Conservation (phyloP, 306 rosid genomes). For the Casuarina equisetifolia region DNA sequence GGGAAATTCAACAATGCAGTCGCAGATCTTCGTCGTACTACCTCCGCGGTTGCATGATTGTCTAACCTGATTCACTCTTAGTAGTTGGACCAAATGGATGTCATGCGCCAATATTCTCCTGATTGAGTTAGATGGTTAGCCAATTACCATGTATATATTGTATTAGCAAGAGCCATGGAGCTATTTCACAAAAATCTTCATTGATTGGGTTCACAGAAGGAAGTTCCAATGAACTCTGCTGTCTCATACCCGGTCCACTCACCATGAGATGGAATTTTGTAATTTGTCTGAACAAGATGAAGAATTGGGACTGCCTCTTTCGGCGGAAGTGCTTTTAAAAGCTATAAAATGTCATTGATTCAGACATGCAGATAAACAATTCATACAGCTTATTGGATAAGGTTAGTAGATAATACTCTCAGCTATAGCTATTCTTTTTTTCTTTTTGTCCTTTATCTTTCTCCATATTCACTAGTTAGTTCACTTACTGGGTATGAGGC, state of each 20-base stretch:
- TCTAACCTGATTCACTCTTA: conserved; percentile 5
- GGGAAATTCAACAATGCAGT: conserved; percentile 69
- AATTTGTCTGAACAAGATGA: conserved; percentile 30
- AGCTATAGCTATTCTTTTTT: conserved; percentile 37
- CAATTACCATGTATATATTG: conserved; percentile 43
- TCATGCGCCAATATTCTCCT: conserved; percentile 10
- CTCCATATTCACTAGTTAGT: conserved; percentile 24
- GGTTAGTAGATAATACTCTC: conserved; percentile 49
- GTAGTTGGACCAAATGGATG: conserved; percentile 23
- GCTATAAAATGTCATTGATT: conserved; percentile 23
- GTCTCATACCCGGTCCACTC: conserved; percentile 32
- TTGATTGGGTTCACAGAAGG: conserved; percentile 28
- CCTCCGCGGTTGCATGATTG: conserved; percentile 74
- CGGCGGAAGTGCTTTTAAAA: conserved; percentile 34
- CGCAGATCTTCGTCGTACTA: conserved; percentile 69
- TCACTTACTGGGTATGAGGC: conserved; percentile 48
- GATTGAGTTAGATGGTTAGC: conserved; percentile 28
- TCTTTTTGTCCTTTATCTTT: background rate
- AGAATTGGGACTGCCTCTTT: conserved; percentile 22
- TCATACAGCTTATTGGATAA: conserved; percentile 30
- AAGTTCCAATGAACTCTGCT: conserved; percentile 20
- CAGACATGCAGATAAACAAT: conserved; percentile 40
- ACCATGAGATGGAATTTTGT: conserved; percentile 39
- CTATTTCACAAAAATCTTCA: conserved; percentile 15
- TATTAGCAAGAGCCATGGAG: conserved; percentile 32